phyloP scores from a whole-genome alignment of 2,329 filamentous ascomycete species.

The Arthrobotrys musiformis region DNA sequence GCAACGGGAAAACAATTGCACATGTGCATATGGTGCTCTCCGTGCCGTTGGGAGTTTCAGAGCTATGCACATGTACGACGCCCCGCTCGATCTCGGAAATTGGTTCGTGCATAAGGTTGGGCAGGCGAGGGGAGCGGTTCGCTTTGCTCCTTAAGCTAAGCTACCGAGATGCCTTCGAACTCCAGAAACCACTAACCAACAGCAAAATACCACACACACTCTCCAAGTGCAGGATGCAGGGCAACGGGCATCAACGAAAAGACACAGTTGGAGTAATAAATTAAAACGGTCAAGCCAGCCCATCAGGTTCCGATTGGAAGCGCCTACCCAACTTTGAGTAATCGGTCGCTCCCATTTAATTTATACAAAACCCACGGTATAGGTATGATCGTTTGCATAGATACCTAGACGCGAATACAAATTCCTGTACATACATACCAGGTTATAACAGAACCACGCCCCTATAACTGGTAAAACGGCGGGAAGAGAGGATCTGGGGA shows the following conservation, averaged over 20 bases:
- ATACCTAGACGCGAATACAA: no score
- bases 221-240: neutral
- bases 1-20: neutral
- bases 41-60: slow-evolving; percentile 35
- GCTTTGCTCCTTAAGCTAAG: slow-evolving; percentile 8
- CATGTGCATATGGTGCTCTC: no score
- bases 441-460: no score
- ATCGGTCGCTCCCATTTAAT: neutral
- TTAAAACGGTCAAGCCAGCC: neutral
- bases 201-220: slow-evolving; percentile 11
- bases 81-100: slow-evolving; percentile 28
- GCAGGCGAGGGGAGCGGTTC: slow-evolving; percentile 9
- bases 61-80: slow-evolving; percentile 6
- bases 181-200: neutral
- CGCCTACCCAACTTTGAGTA: neutral
- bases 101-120: slow-evolving; percentile 18
- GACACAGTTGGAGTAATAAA: neutral
- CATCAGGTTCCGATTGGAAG: neutral
- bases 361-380: neutral
- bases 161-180: neutral
- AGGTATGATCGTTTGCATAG: neutral
- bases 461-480: no score
- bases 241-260: neutral
- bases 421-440: no score
- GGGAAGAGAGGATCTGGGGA: no score